phyloP scores from a whole-genome alignment of 2,329 filamentous ascomycete genomes.

The Curvularia lunata region DNA sequence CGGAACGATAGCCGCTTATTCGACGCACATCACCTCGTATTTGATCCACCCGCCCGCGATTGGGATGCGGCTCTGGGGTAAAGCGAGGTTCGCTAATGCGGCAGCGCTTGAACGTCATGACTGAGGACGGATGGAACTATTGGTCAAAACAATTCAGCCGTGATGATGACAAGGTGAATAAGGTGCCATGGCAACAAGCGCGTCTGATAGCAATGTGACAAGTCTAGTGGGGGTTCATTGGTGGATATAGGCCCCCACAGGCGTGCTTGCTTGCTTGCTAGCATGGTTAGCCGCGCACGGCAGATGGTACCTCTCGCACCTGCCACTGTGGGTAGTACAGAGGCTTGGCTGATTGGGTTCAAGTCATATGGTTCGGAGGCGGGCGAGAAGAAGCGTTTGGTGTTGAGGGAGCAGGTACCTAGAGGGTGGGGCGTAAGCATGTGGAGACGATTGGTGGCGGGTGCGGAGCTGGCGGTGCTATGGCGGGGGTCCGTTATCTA shows the following conservation, averaged over 20 bases:
- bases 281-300: slow-evolving; percentile 8
- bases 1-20: slow-evolving; percentile 26
- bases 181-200: slow-evolving; percentile 1
- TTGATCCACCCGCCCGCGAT: slow-evolving; percentile 29
- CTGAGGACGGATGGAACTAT: slow-evolving; percentile 1
- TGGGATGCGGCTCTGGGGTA: slow-evolving; percentile 36
- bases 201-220: slow-evolving; percentile 15
- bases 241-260: neutral
- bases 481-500: slow-evolving; percentile 6
- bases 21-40: slow-evolving; percentile 38
- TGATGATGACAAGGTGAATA: neutral
- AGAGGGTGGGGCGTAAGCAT: slow-evolving; percentile 14
- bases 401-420: slow-evolving; percentile 6
- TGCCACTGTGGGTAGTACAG: neutral
- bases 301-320: slow-evolving; percentile 7
- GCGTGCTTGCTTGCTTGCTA: neutral
- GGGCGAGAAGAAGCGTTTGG: slow-evolving; percentile 21
- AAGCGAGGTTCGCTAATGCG: slow-evolving; percentile 24
- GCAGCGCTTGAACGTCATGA: slow-evolving; percentile 16
- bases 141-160: neutral
- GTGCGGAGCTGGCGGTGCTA: neutral
- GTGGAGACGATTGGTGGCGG: slow-evolving; percentile 10
- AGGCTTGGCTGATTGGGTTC: slow-evolving; percentile 8
- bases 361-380: slow-evolving; percentile 17
- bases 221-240: slow-evolving; percentile 1